Conservation (phyloP, 495 filamentous ascomycete genomes). For the Penicillium salamii region DNA sequence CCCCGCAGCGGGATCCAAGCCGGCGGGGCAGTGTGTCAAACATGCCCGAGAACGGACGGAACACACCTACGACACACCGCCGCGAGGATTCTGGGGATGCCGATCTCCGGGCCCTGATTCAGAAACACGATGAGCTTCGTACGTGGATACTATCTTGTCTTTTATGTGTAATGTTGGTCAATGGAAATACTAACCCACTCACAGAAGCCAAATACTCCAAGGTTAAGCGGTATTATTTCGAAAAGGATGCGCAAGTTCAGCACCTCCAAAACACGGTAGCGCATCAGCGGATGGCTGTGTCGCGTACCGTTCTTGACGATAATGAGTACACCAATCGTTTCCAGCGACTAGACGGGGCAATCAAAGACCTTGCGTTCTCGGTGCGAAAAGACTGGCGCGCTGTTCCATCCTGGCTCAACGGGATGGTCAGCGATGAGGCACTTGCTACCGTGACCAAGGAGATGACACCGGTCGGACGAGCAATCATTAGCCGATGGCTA, state of each 20-base stretch:
- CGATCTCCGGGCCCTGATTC: slow-evolving; percentile 41
- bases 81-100: slow-evolving; percentile 54
- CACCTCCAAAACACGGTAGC: slow-evolving; percentile 94
- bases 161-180: neutral
- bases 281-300: slow-evolving; percentile 91
- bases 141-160: slow-evolving; percentile 26
- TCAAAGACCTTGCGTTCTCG: slow-evolving; percentile 91
- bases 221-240: slow-evolving; percentile 96
- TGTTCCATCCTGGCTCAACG: slow-evolving; percentile 74
- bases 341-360: slow-evolving; percentile 87
- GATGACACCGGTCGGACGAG: slow-evolving; percentile 94
- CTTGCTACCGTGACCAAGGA: slow-evolving; percentile 81
- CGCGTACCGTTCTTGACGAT: slow-evolving; percentile 92
- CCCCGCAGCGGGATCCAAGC: slow-evolving; percentile 12
- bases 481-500: slow-evolving; percentile 85
- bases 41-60: slow-evolving; percentile 52
- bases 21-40: slow-evolving; percentile 23
- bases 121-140: slow-evolving; percentile 65
- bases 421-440: slow-evolving; percentile 79
- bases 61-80: slow-evolving; percentile 54
- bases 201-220: slow-evolving; percentile 94
- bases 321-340: slow-evolving; percentile 91
- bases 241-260: slow-evolving; percentile 89
- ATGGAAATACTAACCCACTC: slow-evolving; percentile 11
- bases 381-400: slow-evolving; percentile 89